phyloP scores from a whole-genome alignment of 1,139 yeast genomes.

The Wickerhamomyces sp. region DNA sequence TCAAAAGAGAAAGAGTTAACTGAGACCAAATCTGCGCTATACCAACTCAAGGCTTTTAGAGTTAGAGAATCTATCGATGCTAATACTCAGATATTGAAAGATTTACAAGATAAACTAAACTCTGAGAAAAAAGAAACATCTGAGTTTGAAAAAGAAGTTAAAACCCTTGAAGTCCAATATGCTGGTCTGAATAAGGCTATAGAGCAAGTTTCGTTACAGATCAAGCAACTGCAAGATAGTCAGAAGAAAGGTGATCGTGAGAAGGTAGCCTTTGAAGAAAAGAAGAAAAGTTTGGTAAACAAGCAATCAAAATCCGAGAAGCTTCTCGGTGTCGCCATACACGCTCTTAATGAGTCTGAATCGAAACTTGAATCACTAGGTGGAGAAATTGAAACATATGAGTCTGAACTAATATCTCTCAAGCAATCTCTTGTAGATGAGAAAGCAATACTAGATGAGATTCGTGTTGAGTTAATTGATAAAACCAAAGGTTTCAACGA shows the following conservation, averaged over 20 bases:
- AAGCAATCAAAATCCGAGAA: slow-evolving; percentile 64
- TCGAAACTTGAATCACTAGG: slow-evolving; percentile 43
- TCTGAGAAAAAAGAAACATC: slow-evolving; percentile 45
- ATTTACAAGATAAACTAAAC: slow-evolving; percentile 40
- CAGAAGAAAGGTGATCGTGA: slow-evolving; percentile 39
- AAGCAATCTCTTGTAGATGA: slow-evolving; percentile 47
- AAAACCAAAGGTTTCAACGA: slow-evolving; percentile 66
- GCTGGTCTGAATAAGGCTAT: slow-evolving; percentile 30
- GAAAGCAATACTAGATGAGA: slow-evolving; percentile 50
- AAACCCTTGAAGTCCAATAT: slow-evolving; percentile 36
- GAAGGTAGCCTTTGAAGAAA: slow-evolving; percentile 71
- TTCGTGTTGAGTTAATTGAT: slow-evolving; percentile 63
- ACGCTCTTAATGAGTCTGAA: slow-evolving; percentile 36
- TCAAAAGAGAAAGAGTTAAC: slow-evolving; percentile 60
- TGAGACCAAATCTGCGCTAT: slow-evolving; percentile 49
- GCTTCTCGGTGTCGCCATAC: slow-evolving; percentile 33
- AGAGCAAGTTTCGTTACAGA: slow-evolving; percentile 29
- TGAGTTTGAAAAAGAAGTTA: slow-evolving; percentile 39
- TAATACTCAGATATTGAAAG: slow-evolving; percentile 32
- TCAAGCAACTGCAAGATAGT: slow-evolving; percentile 34
- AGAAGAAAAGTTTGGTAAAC: slow-evolving; percentile 54
- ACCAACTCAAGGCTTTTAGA: slow-evolving; percentile 48
- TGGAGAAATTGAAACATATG: slow-evolving; percentile 36
- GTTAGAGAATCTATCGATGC: slow-evolving; percentile 38
- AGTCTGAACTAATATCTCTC: slow-evolving; percentile 39